Evolutionary conservation across 768 basidiomycete species (phyloP), one percentile per base, ranked within the genome.

Genomic region (Lentinula raphanica): DNA sequence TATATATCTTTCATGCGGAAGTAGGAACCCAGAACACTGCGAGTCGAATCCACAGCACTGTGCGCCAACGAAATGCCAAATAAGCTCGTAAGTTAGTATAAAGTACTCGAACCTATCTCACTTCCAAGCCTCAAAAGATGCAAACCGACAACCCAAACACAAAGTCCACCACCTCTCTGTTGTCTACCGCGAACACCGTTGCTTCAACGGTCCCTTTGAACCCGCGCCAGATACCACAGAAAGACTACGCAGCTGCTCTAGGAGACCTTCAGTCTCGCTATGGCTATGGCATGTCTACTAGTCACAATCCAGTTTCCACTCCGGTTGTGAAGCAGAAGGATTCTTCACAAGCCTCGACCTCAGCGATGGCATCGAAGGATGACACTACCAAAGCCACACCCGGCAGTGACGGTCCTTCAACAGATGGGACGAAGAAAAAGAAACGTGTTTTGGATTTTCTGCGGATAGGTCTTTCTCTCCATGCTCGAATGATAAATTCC

Each of bases 181-280:
- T 25, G 13, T 54, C 53, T 9, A 54, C 32, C 21, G 35, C 54
- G 9, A 40, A 42, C 42, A 56, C 54, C 54, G 23, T 56, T 19
- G 28, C 54, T 35, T 56, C 54, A 5, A 42, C n/a, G 42, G 23
- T 35, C 17, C 54, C 54, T 31, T 35, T 56, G 40, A 56, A 56
- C 45, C 29, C 54, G 27, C 25, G 27, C 27, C 23, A 45, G 28
- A 32, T 32, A 27, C 54, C 54, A n/a, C 39, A 56, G 21, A 56
- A 56, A 35, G 54, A 56, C 56, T 77, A 68, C 55, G 67, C 69
- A 11, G 74, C 70, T 3, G 76, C 76, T 1, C 61, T 77, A 2
- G 71, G 67, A 6, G 60, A 67, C 2, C 62, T 56, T 13, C 54
- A 56, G 32, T 44, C 54, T 3, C 25, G 32, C 5, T 56, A 56